Evolutionary conservation across 2,329 filamentous ascomycete species (phyloP), one percentile per base, ranked within the genome.

Genomic region (Stagonosporopsis rhizophila): DNA sequence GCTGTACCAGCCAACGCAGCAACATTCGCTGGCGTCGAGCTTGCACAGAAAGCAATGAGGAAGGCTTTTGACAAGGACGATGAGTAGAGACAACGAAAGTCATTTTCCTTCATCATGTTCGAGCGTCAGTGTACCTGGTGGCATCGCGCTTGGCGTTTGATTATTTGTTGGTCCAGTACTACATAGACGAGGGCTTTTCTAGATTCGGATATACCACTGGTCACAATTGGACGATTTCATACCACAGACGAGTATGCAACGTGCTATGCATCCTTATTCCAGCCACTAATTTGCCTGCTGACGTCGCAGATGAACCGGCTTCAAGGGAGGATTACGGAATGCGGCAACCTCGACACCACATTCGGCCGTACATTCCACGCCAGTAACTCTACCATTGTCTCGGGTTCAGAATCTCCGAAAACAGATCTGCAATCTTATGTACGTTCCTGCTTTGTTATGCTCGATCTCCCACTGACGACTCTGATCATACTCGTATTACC

Each of bases 1-100:
- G 95, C 95, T 4, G 92, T 98, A 39, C 95, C 95, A 6, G 95
- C 95, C 9, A 99, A 99, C 74, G 95, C 95, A 2, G 95, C 95
- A 28, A 98, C 95, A 2, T 99, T 99, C 70, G 78, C 93, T 70
- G 90, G 91, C 11, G 90, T 95, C 7, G 91, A 95, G 80, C 77
- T 94, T 75, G 91, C 91, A 39, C 90, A 95, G 72, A 88, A 91
- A 78, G 87, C 87, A 41, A 92, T 95, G 89, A 88, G 86, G 64
- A 92, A 87, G 83, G 79, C 85, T 44, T 91, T 94, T 73, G 86
- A 81, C 52, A 59, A 62, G 6, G 71, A 74, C 44, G 70, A 59
- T 42, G 71, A 75, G 57, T 75, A 69, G 57, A 8, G 9, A 8
- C 27, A 44, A 32, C 6, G 32, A 38, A 39, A 41, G 27, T n/a